Base-by-base conservation (phyloP, 2,329 filamentous ascomycete species). In the Ophiostoma sp. region DNA sequence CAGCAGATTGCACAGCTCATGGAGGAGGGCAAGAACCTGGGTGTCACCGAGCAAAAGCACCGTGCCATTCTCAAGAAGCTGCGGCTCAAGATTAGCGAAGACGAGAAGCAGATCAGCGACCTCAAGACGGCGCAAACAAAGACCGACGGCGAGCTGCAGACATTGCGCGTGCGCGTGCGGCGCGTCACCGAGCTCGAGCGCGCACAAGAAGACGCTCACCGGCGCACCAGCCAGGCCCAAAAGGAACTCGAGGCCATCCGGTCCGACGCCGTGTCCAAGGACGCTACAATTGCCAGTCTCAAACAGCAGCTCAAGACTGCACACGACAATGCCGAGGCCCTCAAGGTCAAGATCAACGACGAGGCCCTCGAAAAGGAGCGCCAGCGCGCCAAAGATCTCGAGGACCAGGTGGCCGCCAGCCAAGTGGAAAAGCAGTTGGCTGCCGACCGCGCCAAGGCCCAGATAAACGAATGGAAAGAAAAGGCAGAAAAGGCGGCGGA, bases 21-120 rank as follows among this genome's bases (percentile, higher is more conserved):
- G 84, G 90, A 96, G 75, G 95, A 99, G 81, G 95, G 96, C 0
- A 91, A 95, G 75, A 93, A 90, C 74, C 84, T 98, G 10, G 94
- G 93, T 1, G 91, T 90, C 75, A 91, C 87, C 0, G 95, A 99
- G 78, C 87, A 97, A 79, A 93, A 93, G 76, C 89, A 96, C 73
- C 85, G 94, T 72, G 87, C 87, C 6, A 89, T 90, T 4, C 91
- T 98, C 75, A 96, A 95, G 79, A 94, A 92, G 76, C 80, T 98
- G 71, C 87, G 89, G 62, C 81, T 83, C 31, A 90, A 90, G 76
- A 79, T 91, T 17, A 81, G 85, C 13, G 87, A 90, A 67, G 85
- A 87, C 48, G 90, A 92, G 72, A 90, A 87, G 76, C 84, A 87
- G 69, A 79, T 87, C 75, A 85, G 81, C 69, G 87, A 89, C 73